Conservation (phyloP, 805 yeast genomes). For the Kregervanrija delftensis region DNA sequence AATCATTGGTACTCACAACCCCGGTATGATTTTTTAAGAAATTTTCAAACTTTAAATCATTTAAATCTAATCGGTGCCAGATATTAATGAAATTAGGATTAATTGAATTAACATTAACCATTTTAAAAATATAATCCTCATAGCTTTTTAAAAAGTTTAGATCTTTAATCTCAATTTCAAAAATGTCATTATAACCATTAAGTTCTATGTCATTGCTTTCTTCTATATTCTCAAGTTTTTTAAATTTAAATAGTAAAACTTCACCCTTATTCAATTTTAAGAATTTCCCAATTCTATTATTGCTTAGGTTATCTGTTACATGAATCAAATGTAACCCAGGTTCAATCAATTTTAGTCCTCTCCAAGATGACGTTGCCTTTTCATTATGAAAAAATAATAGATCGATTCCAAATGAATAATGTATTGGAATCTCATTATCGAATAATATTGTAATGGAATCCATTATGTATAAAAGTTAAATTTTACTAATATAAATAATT, state of each 20-base stretch:
- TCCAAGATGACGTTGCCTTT: conserved; percentile 10
- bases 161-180: too few species aligned
- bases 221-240: neutral
- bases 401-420: conserved; percentile 19
- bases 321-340: conserved; percentile 51
- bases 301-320: conserved; percentile 33
- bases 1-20: conserved; percentile 38
- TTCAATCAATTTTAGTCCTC: conserved; percentile 46
- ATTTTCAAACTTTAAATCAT: neutral
- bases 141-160: too few species aligned
- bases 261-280: conserved; percentile 28
- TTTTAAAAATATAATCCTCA: too few species aligned
- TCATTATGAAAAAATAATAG: conserved; percentile 14
- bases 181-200: neutral
- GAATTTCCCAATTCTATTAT: conserved; percentile 35
- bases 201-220: neutral
- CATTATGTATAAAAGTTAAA: neutral
- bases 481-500: too few species aligned
- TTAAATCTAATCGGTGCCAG: neutral
- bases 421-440: conserved; percentile 33
- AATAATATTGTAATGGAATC: neutral
- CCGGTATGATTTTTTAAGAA: conserved; percentile 7
- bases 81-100: too few species aligned
- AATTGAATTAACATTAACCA: too few species aligned
- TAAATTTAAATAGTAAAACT: conserved; percentile 12